Evolutionary conservation across 1,139 yeast species (phyloP).

Genomic region (Pichia sp.): DNA sequence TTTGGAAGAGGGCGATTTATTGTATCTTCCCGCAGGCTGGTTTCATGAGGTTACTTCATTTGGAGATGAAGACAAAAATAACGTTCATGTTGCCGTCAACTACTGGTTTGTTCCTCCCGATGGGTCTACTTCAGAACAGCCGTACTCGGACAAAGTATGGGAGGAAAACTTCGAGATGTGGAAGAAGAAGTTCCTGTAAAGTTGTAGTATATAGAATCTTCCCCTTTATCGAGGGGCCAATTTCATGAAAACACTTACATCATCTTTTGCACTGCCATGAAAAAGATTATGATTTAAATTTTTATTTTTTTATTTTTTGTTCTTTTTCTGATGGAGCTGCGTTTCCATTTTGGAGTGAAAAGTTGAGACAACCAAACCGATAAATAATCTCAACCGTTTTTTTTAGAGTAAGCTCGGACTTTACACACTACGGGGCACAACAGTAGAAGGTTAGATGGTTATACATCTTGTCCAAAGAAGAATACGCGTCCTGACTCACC

Average conservation of each 20-base stretch:
- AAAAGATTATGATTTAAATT: background rate
- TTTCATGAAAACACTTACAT: background rate
- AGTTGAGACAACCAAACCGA: too few relatives aligned
- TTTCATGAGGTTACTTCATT: conserved; percentile 77
- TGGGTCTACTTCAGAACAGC: conserved; percentile 29
- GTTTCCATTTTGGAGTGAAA: too few relatives aligned
- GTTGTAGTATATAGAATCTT: background rate
- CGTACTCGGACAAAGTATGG: conserved; percentile 37
- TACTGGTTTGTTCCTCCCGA: conserved; percentile 74
- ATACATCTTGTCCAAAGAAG: background rate
- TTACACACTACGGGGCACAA: too few relatives aligned
- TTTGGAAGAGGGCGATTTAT: conserved; percentile 59
- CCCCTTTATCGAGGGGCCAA: background rate
- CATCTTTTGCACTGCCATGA: conserved; percentile 36
- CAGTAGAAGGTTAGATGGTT: background rate
- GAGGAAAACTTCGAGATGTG: conserved; percentile 5
- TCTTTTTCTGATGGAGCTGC: too few relatives aligned
- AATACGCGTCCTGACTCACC: background rate
- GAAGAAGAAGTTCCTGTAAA: conserved; percentile 6
- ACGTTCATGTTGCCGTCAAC: conserved; percentile 58
- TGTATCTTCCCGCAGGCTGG: conserved; percentile 75
- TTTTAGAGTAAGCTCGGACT: too few relatives aligned
- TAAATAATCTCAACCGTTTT: too few relatives aligned
- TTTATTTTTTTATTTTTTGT: background rate
- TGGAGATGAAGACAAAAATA: conserved; percentile 34